Evolutionary conservation across 371 early-diverging fungal species (phyloP).

Genomic region (Neoconidiobolus thromboides): DNA sequence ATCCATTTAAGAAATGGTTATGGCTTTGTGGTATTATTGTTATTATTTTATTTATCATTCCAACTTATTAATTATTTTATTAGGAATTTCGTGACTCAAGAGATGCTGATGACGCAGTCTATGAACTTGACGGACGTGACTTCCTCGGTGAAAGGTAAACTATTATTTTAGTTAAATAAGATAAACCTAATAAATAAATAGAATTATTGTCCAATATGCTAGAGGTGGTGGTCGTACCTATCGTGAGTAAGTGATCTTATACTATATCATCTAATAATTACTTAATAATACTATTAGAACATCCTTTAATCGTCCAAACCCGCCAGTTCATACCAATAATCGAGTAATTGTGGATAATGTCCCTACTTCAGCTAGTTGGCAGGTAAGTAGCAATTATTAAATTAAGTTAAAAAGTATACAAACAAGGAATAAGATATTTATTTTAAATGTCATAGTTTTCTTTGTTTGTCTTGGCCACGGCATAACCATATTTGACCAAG

Average conservation of each 20-base stretch:
- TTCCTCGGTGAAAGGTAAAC: conserved; percentile 56
- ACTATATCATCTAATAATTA: background rate
- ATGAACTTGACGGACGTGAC: conserved; percentile 40
- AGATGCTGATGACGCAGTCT: conserved; percentile 59
- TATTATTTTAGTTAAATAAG: background rate
- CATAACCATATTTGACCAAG: too few relatives aligned
- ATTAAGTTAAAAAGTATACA: background rate
- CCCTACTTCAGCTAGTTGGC: conserved; percentile 54
- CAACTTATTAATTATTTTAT: background rate
- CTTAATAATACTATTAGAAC: background rate
- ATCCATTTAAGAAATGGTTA: conserved; percentile 50
- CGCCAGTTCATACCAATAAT: conserved; percentile 30
- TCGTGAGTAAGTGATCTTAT: background rate
- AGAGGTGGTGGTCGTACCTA: background rate
- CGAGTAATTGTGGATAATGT: conserved; percentile 50
- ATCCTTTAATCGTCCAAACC: conserved; percentile 17
- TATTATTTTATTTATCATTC: background rate
- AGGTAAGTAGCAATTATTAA: conserved; percentile 32
- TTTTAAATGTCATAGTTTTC: background rate
- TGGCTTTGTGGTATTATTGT: conserved; percentile 33
- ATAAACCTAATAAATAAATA: background rate
- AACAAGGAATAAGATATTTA: background rate
- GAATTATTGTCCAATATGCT: conserved; percentile 5
- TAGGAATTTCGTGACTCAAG: conserved; percentile 40
- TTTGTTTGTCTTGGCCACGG: too few relatives aligned